Evolutionary conservation across 768 basidiomycete genomes (phyloP).

Genomic region (Boletus pseudo-olivaceus): DNA sequence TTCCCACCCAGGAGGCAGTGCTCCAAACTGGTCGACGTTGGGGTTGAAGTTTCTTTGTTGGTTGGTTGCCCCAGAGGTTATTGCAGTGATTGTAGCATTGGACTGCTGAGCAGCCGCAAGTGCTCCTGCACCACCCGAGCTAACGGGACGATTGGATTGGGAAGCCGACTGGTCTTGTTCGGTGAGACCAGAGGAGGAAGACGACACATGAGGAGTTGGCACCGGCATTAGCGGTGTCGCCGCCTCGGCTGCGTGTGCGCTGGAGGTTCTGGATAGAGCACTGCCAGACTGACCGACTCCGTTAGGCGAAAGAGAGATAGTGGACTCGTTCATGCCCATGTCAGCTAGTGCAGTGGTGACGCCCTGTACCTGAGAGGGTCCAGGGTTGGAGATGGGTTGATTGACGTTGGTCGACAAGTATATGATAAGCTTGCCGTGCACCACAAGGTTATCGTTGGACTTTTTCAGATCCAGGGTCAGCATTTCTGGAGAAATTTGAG

Average conservation of each 20-base stretch:
- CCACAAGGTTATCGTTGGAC: conserved; percentile 97
- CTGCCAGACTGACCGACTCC: conserved; percentile 33
- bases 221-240: conserved; percentile 40
- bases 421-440: conserved; percentile 96
- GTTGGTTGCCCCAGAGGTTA: conserved; percentile 41
- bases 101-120: conserved; percentile 20
- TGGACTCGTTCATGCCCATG: conserved; percentile 59
- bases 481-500: conserved; percentile 62
- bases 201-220: conserved; percentile 34
- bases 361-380: conserved; percentile 67
- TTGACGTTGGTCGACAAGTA: conserved; percentile 91
- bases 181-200: conserved; percentile 24
- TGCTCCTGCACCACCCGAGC: conserved; percentile 27
- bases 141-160: conserved; percentile 35
- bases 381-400: conserved; percentile 81
- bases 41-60: conserved; percentile 88
- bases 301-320: conserved; percentile 52
- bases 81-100: conserved; percentile 17
- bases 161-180: conserved; percentile 29
- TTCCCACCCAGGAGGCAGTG: conserved; percentile 92
- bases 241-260: conserved; percentile 62
- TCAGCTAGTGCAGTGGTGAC: conserved; percentile 57
- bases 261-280: conserved; percentile 58
- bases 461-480: conserved; percentile 95
- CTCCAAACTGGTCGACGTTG: conserved; percentile 89